Evolutionary conservation across 345 rosid species (phyloP).

Genomic region (Euphorbia tirucalli): DNA sequence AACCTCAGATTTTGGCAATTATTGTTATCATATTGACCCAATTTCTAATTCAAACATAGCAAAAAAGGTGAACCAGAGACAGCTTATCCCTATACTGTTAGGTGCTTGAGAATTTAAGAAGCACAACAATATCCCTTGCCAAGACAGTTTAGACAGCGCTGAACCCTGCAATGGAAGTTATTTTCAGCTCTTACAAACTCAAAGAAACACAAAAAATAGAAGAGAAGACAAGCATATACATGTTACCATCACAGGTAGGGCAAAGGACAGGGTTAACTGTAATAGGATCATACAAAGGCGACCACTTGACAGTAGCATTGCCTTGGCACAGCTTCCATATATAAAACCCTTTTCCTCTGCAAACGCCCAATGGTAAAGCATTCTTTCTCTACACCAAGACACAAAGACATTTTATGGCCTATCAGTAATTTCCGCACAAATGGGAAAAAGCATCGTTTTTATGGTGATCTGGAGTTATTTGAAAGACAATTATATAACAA

Average conservation of each 20-base stretch:
- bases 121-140: slow-evolving; percentile 52
- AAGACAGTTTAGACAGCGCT: slow-evolving; percentile 73
- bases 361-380: slow-evolving; percentile 50
- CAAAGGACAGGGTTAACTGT: slow-evolving; percentile 76
- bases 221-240: slow-evolving; percentile 34
- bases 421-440: too few relatives aligned
- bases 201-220: background rate
- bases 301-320: slow-evolving; percentile 64
- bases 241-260: slow-evolving; percentile 91
- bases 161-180: slow-evolving; percentile 45
- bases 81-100: background rate
- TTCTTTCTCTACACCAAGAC: slow-evolving; percentile 37
- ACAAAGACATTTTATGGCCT: background rate
- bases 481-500: too few relatives aligned
- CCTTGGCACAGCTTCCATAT: slow-evolving; percentile 83
- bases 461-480: background rate
- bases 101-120: background rate
- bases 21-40: background rate
- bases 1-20: background rate
- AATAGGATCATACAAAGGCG: slow-evolving; percentile 77
- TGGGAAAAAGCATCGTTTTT: too few relatives aligned
- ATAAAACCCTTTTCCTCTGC: slow-evolving; percentile 83
- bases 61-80: background rate
- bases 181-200: background rate
- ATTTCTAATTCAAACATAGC: background rate